These are phyloP conservation scores for Kodamaea nitidulidarum DNA, from an alignment of 805 yeast genomes.

Conservation along the genomic window DNA sequence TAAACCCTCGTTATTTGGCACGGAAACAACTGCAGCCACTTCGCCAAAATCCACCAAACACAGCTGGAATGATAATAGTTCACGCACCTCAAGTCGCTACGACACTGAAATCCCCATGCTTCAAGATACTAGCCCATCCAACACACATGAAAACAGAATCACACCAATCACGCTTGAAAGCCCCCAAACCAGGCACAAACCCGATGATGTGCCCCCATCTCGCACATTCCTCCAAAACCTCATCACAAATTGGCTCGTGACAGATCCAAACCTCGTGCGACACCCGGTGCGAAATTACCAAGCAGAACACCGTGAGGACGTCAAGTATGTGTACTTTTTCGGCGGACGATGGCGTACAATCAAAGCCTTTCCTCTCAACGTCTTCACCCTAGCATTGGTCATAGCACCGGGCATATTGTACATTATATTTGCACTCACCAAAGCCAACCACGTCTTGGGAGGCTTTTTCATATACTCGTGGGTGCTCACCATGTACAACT, in stretches of 20 bases:
- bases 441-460: conserved; percentile 7
- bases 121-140: too few species aligned
- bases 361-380: conserved; percentile 37
- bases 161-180: too few species aligned
- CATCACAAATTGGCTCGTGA: conserved; percentile 23
- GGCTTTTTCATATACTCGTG: conserved; percentile 57
- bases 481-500: conserved; percentile 45
- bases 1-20: too few species aligned
- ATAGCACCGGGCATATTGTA: conserved; percentile 51
- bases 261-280: conserved; percentile 17
- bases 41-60: too few species aligned
- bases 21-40: too few species aligned
- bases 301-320: conserved; percentile 27
- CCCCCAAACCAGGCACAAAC: neutral
- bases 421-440: conserved; percentile 24
- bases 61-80: too few species aligned
- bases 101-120: too few species aligned
- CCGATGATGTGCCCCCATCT: neutral
- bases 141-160: too few species aligned
- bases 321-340: conserved; percentile 46
- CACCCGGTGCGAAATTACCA: conserved; percentile 37
- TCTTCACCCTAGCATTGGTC: conserved; percentile 30
- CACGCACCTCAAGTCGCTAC: too few species aligned
- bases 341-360: conserved; percentile 62
- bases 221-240: conserved; percentile 10